Base-by-base conservation (phyloP, 176 grass and related monocot species). In the Oryza glumipatula region DNA sequence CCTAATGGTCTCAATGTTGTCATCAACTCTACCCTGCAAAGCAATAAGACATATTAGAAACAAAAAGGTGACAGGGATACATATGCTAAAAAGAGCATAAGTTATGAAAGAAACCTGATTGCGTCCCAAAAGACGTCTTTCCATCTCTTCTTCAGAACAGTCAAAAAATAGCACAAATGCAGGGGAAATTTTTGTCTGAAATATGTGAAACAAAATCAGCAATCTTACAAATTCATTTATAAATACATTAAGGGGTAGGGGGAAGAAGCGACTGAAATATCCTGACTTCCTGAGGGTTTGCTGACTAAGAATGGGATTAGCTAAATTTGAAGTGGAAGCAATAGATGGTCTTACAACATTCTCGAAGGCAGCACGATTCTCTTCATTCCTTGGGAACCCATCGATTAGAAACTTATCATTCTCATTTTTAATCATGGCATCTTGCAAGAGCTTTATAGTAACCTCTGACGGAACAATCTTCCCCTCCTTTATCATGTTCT, bases 401-500 rank as follows among this genome's bases (percentile, higher is more conserved):
- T 94, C 93, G 3, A 94, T 94, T 23, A 94, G 76, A 58, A 94
- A 94, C 87, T 92, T 94, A 47, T 94, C 72, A 21, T 94, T 92
- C 76, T 44, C 90, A 88, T 10, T 90, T 88, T 92, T 91, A 47
- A 83, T 76, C 84, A 94, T 94, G 28, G 93, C 93, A n/a, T 79
- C 79, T 74, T 94, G 90, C 84, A 94, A 75, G 48, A 94, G 89
- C 70, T 90, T 92, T 88, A 94, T 91, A 61, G 93, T 94, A 12
- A 94, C 87, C 88, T 94, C 90, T 0, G 90, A 92, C 32, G 93
- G 90, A 75, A 94, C 93, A 81, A 94, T 90, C 74, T 94, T 94
- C 77, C 93, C 93, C 74, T 94, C 90, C 79, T 92, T 92, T 89
- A 94, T 94, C 92, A 94, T 94, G 83, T 94, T 94, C 70, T 94